A percentile compares a stretch with the other conserved stretches of the same genome.
phyloP scores from a whole-genome alignment of 108 stramenopile species.

The Pelagomonas calceolata region DNA sequence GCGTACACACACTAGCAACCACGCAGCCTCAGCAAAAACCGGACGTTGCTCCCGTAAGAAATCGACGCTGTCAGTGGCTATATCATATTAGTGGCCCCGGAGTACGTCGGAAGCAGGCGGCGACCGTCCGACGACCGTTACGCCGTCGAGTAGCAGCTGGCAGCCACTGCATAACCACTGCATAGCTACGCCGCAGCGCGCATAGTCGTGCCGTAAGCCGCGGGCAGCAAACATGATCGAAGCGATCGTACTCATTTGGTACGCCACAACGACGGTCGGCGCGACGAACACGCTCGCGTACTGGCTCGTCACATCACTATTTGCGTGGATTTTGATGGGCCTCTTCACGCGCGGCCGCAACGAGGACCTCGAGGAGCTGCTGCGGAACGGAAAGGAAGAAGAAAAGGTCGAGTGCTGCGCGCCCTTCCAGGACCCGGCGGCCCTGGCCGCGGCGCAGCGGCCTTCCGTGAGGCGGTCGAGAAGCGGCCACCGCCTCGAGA shows the following conservation, averaged over 20 bases:
- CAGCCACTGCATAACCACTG: too few relatives aligned
- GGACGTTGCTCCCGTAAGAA: too few relatives aligned
- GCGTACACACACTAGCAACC: too few relatives aligned
- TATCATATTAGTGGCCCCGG: too few relatives aligned
- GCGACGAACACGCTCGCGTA: not conserved
- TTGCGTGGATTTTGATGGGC: not conserved
- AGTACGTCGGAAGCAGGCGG: too few relatives aligned
- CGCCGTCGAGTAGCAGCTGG: too few relatives aligned
- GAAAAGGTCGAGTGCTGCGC: not conserved
- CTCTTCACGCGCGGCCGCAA: not conserved
- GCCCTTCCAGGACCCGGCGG: not conserved
- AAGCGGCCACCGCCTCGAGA: not conserved
- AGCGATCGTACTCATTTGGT: not conserved
- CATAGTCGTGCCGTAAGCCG: too few relatives aligned
- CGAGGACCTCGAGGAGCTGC: not conserved
- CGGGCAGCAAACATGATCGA: not conserved
- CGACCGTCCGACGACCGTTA: too few relatives aligned
- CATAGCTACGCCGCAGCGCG: too few relatives aligned
- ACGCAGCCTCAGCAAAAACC: too few relatives aligned
- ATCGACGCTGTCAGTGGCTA: too few relatives aligned
- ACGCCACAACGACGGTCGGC: not conserved
- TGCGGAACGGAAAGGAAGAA: not conserved
- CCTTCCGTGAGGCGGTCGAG: not conserved
- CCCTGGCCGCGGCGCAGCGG: not conserved
- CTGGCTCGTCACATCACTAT: not conserved